Evolutionary conservation across 2,329 filamentous ascomycete genomes (phyloP), one percentile per base, ranked within the genome.

Genomic region (Diaporthe destruens): DNA sequence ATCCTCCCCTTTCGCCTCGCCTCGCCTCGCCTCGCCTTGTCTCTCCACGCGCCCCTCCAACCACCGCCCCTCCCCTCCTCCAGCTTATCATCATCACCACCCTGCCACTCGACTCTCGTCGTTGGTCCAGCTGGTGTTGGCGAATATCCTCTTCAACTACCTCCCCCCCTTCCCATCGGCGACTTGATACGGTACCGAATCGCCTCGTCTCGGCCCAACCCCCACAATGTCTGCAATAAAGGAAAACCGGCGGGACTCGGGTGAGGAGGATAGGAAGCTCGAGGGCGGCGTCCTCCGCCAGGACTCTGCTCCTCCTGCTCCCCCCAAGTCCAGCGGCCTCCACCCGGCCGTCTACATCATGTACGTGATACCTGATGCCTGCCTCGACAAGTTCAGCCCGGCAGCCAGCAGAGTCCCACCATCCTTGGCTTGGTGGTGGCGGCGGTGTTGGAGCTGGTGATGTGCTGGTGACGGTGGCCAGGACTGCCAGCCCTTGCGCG

Each of bases 341-440:
- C 93, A 95, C 82, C 91, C 94, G 74, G 89, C 92, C 36, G 85
- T 96, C 82, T 97, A 97, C 84, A 93, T 97, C 51, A 82, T 87
- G 89, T 89, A 66, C 65, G 73, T 72, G 23, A 16, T 42, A 39
- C 36, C 36, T 39, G 29, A 29, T 29, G 5, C 29, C 20, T 29
- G 14, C 51, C 16, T 12, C 4, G 25, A 44, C 4, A 36, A 44
- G 14, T 6, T 18, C 9, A 39, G 32, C 11, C 18, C 29, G 39
- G 6, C 54, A 34, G 16, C 14, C 18, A 29, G 81, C 80, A 85
- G 84, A 51, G 49, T 66, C 72, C 36, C 49, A 65, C 51, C 36
- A 51, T 20, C 34, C 11, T 42, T 23, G 47, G n/a, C 14, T 14
- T 63, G 23, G 20, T 25, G 8, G 44, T 9, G 18, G 57, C 6